Conservation (phyloP, 2,329 filamentous ascomycete species). For the Cryphonectria carpinicola region DNA sequence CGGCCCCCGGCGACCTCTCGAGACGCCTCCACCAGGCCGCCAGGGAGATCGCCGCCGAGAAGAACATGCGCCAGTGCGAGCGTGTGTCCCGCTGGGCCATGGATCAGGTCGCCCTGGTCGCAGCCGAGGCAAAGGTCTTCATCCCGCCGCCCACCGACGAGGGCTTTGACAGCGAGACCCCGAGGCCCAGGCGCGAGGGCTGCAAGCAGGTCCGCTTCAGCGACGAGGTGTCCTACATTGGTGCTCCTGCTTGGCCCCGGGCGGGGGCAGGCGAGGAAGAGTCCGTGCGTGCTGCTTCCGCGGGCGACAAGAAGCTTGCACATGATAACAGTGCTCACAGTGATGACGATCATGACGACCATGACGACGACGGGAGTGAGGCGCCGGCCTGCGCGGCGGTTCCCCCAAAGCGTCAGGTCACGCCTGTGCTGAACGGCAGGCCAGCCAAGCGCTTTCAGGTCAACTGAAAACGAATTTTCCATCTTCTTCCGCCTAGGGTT, state of each 20-base stretch:
- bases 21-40: not conserved
- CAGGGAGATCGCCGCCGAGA: not conserved
- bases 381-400: too few species aligned
- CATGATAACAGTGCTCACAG: not conserved
- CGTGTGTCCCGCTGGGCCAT: not conserved
- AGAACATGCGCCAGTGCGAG: not conserved
- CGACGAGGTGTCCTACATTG: not conserved
- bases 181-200: not conserved
- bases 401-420: too few species aligned
- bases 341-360: too few species aligned
- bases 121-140: not conserved
- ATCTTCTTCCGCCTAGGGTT: too few species aligned
- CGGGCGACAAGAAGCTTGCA: not conserved
- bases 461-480: too few species aligned
- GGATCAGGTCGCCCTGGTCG: not conserved
- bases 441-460: too few species aligned
- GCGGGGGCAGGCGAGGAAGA: not conserved
- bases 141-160: not conserved
- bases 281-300: not conserved
- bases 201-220: not conserved
- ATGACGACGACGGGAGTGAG: too few species aligned
- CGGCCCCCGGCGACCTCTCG: not conserved
- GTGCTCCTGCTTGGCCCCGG: not conserved
- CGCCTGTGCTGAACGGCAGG: too few species aligned
- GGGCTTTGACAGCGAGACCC: not conserved